A percentile compares a stretch with the other conserved stretches of the same genome.
Evolutionary conservation across 2,329 filamentous ascomycete genomes (phyloP).

Genomic region (Trichoderma guizhouense): DNA sequence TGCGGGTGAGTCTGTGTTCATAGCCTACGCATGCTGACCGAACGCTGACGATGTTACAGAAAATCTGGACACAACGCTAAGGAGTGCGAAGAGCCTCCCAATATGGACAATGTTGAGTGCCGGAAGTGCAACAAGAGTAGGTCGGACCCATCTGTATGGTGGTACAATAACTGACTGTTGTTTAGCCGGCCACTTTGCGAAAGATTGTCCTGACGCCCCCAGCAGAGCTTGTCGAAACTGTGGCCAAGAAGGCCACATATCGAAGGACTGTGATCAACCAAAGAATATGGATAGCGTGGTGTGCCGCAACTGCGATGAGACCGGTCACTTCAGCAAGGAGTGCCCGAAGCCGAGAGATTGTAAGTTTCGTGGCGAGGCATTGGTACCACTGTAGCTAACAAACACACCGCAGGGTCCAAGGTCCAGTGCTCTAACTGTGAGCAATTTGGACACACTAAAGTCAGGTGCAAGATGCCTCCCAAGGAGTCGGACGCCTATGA

Average conservation of each 20-base stretch:
- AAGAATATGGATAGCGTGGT: constrained; percentile 45
- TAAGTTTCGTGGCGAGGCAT: constrained; percentile 23
- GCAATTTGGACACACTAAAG: constrained; percentile 39
- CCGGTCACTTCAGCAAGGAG: constrained; percentile 60
- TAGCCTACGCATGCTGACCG: not conserved
- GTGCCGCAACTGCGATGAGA: constrained; percentile 60
- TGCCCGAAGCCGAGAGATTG: constrained; percentile 54
- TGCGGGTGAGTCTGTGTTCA: constrained; percentile 47
- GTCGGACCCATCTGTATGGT: constrained; percentile 23
- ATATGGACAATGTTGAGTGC: constrained; percentile 61
- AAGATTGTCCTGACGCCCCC: constrained; percentile 61
- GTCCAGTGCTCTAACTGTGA: constrained; percentile 40
- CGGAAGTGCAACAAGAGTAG: constrained; percentile 61
- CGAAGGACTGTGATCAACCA: constrained; percentile 48
- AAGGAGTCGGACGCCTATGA: constrained; percentile 12
- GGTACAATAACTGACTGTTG: constrained; percentile 14
- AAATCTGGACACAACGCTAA: constrained; percentile 49
- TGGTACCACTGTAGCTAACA: constrained; percentile 15
- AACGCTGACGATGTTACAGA: constrained; percentile 26
- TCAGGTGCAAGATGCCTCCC: constrained; percentile 35
- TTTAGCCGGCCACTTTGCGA: constrained; percentile 58
- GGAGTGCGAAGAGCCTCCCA: constrained; percentile 59
- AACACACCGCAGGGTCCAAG: constrained; percentile 35
- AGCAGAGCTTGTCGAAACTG: constrained; percentile 59
- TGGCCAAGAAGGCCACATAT: constrained; percentile 57